These are phyloP conservation scores for Rhizophagus clarus DNA, from an alignment of 192 early-diverging fungal species.

Conservation along the genomic window DNA sequence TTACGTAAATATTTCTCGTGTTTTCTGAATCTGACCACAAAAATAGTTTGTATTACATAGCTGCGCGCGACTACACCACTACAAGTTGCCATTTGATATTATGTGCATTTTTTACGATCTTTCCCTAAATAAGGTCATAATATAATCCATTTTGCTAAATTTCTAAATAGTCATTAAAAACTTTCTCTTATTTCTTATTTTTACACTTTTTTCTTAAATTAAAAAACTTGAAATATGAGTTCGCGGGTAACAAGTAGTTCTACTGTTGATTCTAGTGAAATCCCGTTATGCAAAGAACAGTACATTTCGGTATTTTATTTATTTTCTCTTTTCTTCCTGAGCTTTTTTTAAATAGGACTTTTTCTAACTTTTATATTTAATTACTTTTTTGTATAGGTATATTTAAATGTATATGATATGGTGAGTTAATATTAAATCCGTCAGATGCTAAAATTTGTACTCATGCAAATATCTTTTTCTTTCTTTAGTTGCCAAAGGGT, in stretches of 20 bases:
- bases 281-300: neutral
- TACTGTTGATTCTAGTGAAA: neutral
- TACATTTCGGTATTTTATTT: slow-evolving; percentile 1
- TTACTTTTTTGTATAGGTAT: slow-evolving; percentile 28
- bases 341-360: neutral
- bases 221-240: no score
- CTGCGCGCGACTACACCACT: no score
- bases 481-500: slow-evolving; percentile 40
- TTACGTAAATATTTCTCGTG: no score
- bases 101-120: neutral
- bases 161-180: no score
- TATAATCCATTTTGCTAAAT: neutral
- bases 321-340: no score
- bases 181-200: no score
- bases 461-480: neutral
- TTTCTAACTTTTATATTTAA: neutral
- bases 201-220: no score
- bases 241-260: neutral
- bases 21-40: no score
- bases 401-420: slow-evolving; percentile 52
- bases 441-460: neutral
- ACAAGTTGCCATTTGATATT: neutral
- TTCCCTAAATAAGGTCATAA: neutral
- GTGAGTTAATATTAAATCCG: slow-evolving; percentile 24
- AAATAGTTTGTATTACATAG: no score